Conservation (phyloP, 2,329 filamentous ascomycete genomes). For the Aspergillus sp. region DNA sequence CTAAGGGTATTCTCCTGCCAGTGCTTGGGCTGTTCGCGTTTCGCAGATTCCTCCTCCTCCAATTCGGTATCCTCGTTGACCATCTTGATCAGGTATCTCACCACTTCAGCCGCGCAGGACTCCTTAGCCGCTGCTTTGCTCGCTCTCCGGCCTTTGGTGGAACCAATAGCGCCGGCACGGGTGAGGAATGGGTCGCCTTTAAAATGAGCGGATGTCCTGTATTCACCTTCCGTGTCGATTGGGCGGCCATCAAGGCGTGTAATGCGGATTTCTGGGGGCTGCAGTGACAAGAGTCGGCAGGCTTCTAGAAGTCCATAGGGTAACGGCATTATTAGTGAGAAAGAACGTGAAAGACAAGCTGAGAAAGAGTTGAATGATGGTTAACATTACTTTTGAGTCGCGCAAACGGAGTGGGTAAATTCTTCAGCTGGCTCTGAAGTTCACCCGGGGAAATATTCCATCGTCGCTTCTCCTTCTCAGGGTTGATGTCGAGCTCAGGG, state of each 20-base stretch:
- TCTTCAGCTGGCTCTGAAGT: conserved; percentile 8
- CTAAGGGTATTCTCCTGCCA: not conserved
- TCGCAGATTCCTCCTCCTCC: conserved; percentile 3
- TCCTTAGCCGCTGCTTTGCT: conserved; percentile 9
- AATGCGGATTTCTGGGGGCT: conserved; percentile 13
- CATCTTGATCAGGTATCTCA: conserved; percentile 22
- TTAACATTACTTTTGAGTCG: conserved; percentile 16
- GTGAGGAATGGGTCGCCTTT: conserved; percentile 20
- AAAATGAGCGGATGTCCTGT: conserved; percentile 17
- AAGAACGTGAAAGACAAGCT: not conserved
- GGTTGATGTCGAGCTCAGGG: conserved; percentile 4
- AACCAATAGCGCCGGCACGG: conserved; percentile 22
- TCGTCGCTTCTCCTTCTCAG: conserved; percentile 6
- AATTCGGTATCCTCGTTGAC: conserved; percentile 20
- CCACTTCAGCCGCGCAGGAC: conserved; percentile 19
- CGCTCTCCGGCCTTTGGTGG: conserved; percentile 5
- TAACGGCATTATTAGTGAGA: not conserved
- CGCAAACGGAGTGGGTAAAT: conserved; percentile 4
- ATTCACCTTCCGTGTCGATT: conserved; percentile 9
- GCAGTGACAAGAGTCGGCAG: conserved; percentile 18
- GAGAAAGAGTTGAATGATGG: not conserved
- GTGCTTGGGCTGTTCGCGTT: conserved; percentile 2
- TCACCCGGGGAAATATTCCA: conserved; percentile 13
- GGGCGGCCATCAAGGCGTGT: conserved; percentile 5
- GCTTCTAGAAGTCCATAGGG: conserved; percentile 9